phyloP scores from a whole-genome alignment of 306 rosid species.

The Purshia tridentata region DNA sequence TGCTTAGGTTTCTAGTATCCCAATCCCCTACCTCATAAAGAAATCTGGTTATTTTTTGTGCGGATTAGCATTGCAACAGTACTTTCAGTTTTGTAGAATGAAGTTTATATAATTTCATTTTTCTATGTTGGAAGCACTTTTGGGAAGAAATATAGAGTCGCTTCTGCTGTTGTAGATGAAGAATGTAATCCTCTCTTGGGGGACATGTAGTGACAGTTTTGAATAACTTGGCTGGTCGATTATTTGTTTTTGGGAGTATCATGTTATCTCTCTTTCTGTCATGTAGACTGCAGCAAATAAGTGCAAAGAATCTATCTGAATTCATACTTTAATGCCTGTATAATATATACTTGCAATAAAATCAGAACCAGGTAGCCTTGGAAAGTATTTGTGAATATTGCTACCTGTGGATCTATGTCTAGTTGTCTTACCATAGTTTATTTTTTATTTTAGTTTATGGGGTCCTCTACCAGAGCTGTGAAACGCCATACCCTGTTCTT shows the following conservation, averaged over 20 bases:
- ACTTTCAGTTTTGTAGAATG: conserved; percentile 49
- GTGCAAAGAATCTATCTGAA: not conserved
- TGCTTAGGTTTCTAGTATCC: conserved; percentile 36
- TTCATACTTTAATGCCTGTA: not conserved
- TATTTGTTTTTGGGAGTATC: conserved; percentile 19
- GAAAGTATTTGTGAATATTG: no score
- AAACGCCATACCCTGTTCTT: no score
- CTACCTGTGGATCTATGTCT: no score
- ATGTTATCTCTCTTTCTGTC: conserved; percentile 12
- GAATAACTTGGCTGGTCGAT: conserved; percentile 42
- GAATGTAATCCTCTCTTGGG: conserved; percentile 26
- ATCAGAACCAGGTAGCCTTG: not conserved
- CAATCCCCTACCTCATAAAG: conserved; percentile 24
- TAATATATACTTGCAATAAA: not conserved
- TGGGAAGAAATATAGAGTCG: conserved; percentile 31
- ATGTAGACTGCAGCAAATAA: conserved; percentile 15
- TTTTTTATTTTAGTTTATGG: no score
- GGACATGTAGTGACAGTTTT: conserved; percentile 26
- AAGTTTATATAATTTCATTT: conserved; percentile 22
- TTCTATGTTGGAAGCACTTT: conserved; percentile 31
- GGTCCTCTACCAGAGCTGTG: no score
- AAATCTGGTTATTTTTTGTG: conserved; percentile 18
- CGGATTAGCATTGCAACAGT: conserved; percentile 32
- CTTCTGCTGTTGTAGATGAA: conserved; percentile 37
- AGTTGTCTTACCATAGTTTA: no score